Evolutionary conservation across 768 basidiomycete species (phyloP).

Genomic region (Dentipellis fragilis): DNA sequence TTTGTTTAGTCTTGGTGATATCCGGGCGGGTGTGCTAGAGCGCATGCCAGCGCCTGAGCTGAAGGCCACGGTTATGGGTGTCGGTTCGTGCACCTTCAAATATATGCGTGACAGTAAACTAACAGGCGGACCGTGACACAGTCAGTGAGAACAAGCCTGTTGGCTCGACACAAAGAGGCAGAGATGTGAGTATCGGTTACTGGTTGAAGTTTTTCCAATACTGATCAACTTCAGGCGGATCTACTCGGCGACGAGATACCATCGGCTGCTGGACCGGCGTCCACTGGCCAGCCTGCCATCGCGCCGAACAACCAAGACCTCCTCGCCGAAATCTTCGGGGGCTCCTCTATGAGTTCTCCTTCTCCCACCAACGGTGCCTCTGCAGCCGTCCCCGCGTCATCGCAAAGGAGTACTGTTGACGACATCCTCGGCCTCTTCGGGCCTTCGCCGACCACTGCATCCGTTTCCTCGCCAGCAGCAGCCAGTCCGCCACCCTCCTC

Average conservation of each 20-base stretch:
- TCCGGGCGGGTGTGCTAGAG: slow-evolving; percentile 80
- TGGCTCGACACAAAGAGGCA: slow-evolving; percentile 61
- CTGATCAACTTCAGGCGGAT: slow-evolving; percentile 37
- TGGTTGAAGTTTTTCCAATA: not conserved
- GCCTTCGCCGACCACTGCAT: slow-evolving; percentile 25
- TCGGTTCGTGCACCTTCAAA: slow-evolving; percentile 41
- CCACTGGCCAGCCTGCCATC: slow-evolving; percentile 30
- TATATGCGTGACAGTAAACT: not conserved
- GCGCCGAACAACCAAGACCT: slow-evolving; percentile 72
- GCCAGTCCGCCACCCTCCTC: slow-evolving; percentile 5
- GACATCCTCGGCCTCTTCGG: slow-evolving; percentile 91
- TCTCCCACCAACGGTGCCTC: slow-evolving; percentile 25
- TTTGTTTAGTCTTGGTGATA: slow-evolving; percentile 68
- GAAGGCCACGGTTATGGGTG: slow-evolving; percentile 93
- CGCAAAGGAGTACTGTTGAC: slow-evolving; percentile 52
- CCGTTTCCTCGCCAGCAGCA: slow-evolving; percentile 24
- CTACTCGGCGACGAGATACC: slow-evolving; percentile 72
- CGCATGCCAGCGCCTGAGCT: slow-evolving; percentile 99
- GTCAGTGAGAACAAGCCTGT: slow-evolving; percentile 96
- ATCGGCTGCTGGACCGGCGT: slow-evolving; percentile 25
- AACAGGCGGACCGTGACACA: slow-evolving; percentile 20
- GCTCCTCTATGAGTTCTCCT: slow-evolving; percentile 26
- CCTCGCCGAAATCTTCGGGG: slow-evolving; percentile 87
- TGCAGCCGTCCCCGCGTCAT: slow-evolving; percentile 18
- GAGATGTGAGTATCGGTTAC: slow-evolving; percentile 42